Evolutionary conservation across 2,329 filamentous ascomycete genomes (phyloP).

Genomic region (Penicillium capsulatum): DNA sequence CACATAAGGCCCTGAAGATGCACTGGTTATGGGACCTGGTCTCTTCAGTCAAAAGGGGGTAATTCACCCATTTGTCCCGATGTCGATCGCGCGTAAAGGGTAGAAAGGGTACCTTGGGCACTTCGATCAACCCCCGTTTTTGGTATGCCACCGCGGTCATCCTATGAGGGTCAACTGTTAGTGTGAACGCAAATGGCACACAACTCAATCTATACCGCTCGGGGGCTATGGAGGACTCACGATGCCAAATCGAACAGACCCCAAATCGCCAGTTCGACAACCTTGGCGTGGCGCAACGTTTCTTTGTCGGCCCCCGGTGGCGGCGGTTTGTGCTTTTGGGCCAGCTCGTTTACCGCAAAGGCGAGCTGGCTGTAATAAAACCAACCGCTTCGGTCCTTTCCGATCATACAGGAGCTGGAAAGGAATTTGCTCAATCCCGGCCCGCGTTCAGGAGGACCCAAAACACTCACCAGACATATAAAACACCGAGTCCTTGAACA

Average conservation of each 20-base stretch:
- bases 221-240: too few species aligned
- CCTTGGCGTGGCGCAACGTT: constrained; percentile 8
- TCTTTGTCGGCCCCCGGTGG: constrained; percentile 16
- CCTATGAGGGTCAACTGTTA: constrained; percentile 7
- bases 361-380: constrained; percentile 26
- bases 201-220: too few species aligned
- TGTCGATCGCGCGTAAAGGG: constrained; percentile 8
- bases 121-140: constrained; percentile 16
- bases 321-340: constrained; percentile 10
- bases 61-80: constrained; percentile 21
- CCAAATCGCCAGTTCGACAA: constrained; percentile 19
- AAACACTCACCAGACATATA: constrained; percentile 28
- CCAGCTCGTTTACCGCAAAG: constrained; percentile 24
- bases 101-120: constrained; percentile 12
- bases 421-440: neutral
- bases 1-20: constrained; percentile 19
- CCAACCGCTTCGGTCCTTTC: constrained; percentile 32
- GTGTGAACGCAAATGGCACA: neutral
- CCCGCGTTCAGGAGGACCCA: neutral
- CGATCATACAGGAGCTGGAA: constrained; percentile 30
- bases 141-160: constrained; percentile 19
- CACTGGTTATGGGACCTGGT: constrained; percentile 16
- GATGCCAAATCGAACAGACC: constrained; percentile 26
- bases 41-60: constrained; percentile 14
- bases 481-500: constrained; percentile 30